These are phyloP conservation scores for Astathelohania contejeani DNA, from an alignment of 371 early-diverging fungal species.

Conservation along the genomic window DNA sequence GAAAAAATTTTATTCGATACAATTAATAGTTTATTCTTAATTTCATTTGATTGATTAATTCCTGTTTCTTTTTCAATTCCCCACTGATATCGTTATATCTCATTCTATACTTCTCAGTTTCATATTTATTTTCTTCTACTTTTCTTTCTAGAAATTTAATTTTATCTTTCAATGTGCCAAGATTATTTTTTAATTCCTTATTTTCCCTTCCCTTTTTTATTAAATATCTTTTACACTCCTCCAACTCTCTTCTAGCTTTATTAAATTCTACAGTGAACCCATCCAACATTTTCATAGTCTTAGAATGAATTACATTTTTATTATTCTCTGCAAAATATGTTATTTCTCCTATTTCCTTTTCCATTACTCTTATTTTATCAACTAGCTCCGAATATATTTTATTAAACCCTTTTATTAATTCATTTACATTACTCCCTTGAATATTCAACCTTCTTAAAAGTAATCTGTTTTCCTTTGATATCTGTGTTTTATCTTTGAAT, in stretches of 20 bases:
- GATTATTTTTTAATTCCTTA: conserved; percentile 41
- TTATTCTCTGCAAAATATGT: conserved; percentile 36
- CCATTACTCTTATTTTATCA: conserved; percentile 20
- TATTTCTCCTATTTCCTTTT: conserved; percentile 30
- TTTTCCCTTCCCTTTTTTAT: conserved; percentile 40
- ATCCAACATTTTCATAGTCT: conserved; percentile 22
- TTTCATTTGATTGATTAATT: too few relatives aligned
- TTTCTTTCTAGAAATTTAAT: too few relatives aligned
- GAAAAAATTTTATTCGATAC: too few relatives aligned
- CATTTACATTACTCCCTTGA: conserved; percentile 1
- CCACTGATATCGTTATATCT: conserved; percentile 5
- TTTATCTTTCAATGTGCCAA: too few relatives aligned
- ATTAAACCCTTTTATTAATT: conserved; percentile 14
- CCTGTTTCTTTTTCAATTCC: too few relatives aligned
- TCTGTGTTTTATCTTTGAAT: background rate
- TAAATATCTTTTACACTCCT: conserved; percentile 34
- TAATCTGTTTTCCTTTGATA: conserved; percentile 9
- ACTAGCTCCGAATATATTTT: conserved; percentile 15
- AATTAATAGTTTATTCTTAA: too few relatives aligned
- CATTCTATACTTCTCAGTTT: conserved; percentile 5
- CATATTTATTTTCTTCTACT: too few relatives aligned
- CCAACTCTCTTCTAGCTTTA: conserved; percentile 37
- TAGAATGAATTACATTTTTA: conserved; percentile 17
- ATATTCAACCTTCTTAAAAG: conserved; percentile 9
- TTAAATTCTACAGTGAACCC: conserved; percentile 39